Base-by-base conservation (phyloP, 202 grass and related monocot species). In the Setaria viridis region DNA sequence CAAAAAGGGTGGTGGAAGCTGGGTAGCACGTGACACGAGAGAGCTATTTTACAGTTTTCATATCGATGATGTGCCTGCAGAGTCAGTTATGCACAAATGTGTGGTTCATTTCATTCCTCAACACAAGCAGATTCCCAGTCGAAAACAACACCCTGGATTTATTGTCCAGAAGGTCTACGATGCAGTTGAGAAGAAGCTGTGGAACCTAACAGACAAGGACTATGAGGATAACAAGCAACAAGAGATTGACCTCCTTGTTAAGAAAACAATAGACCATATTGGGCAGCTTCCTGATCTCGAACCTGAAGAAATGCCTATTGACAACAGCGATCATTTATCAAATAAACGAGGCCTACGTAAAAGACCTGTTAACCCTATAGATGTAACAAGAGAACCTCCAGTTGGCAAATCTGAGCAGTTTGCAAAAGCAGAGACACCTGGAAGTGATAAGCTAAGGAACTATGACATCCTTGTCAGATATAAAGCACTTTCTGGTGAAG, bases 21-120 rank as follows among this genome's bases (percentile, higher is more conserved):
- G 93, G 93, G 84, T 82, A 80, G 88, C 90, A 82, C 87, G 80
- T 62, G 97, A 99, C 80, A 99, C 97, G 59, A 85, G 92, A 39
- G 93, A 99, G 82, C 85, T 99, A 13, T 99, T 99, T 87, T 99
- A 96, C 73, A 99, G 97, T 82, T 99, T 93, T 80, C 93, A 99
- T 89, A 84, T 86, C 19, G 97, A 96, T 76, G 87, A 93, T 69
- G 97, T 99, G 53, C 97, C 97, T 65, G 97, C 97, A 54, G 97
- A 99, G 76, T 96, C 93, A 25, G 97, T 99, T 79, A 99, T 99
- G 97, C 97, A 99, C 70, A 93, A 92, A 81, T 96, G 93, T 63
- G 90, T 99, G 58, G 97, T 96, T 9, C 97, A 99, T 88, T 99
- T 99, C 51, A 88, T 99, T 85, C 97, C 97, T 82, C 85, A 85